Percentiles rank a stretch among this genome's conserved stretches.
These are phyloP conservation scores for Simmondsia chinensis DNA, from an alignment of 148 eudicot species.

Conservation along the genomic window DNA sequence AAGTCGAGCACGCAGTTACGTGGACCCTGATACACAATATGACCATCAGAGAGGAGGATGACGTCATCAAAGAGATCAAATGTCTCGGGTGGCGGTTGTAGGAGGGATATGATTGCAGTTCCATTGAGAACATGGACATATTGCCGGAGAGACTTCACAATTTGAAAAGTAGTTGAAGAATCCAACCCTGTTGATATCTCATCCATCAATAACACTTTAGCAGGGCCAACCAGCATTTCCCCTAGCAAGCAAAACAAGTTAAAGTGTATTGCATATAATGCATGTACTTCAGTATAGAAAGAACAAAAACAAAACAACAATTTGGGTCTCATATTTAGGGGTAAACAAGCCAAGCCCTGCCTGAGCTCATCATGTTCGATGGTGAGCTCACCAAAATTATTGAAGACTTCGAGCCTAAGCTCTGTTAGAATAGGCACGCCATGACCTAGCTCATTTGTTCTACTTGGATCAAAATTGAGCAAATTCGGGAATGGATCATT, in stretches of 20 bases:
- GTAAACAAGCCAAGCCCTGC: too few relatives aligned
- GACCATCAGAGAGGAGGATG: slow-evolving; percentile 41
- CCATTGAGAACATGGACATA: slow-evolving; percentile 30
- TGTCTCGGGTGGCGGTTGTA: slow-evolving; percentile 48
- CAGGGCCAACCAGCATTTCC: slow-evolving; percentile 49
- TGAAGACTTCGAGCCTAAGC: too few relatives aligned
- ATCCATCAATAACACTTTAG: slow-evolving; percentile 42
- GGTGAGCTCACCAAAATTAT: too few relatives aligned
- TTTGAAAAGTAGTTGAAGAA: slow-evolving; percentile 41
- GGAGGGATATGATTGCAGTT: slow-evolving; percentile 36
- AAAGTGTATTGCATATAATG: background rate
- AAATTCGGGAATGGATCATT: too few relatives aligned
- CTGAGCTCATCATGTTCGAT: too few relatives aligned
- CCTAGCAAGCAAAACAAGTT: slow-evolving; percentile 12
- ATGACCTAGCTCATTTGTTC: too few relatives aligned
- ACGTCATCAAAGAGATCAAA: slow-evolving; percentile 46
- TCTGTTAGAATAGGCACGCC: too few relatives aligned
- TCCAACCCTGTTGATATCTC: slow-evolving; percentile 55
- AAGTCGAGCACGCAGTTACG: slow-evolving; percentile 35
- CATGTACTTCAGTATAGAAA: background rate
- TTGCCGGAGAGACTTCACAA: slow-evolving; percentile 34
- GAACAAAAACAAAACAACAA: background rate
- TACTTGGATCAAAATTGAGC: too few relatives aligned
- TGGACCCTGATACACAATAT: slow-evolving; percentile 40
- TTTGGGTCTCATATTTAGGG: background rate